Evolutionary conservation across 331 rosid species (phyloP).

Genomic region (Pyrus hybrid): DNA sequence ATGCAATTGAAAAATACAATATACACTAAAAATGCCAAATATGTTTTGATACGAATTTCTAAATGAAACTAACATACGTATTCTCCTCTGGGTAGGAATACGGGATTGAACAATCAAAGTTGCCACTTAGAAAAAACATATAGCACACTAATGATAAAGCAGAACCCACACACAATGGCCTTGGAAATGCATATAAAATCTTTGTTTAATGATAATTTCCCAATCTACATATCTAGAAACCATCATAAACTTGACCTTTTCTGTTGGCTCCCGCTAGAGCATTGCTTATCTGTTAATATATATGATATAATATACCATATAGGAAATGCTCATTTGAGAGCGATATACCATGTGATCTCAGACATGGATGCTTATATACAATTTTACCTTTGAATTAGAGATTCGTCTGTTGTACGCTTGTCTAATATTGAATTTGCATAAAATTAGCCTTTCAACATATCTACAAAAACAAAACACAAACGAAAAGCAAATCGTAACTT

Average conservation of each 20-base stretch:
- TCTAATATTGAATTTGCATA: slow-evolving; percentile 91
- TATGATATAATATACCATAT: neutral
- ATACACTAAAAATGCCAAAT: too few relatives aligned
- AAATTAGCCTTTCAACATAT: slow-evolving; percentile 81
- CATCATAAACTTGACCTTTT: neutral
- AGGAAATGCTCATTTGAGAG: too few relatives aligned
- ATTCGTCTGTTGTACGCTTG: slow-evolving; percentile 68
- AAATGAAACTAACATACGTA: too few relatives aligned
- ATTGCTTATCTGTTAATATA: slow-evolving; percentile 35
- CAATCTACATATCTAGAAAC: neutral
- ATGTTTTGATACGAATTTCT: too few relatives aligned
- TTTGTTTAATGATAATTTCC: neutral
- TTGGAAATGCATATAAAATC: too few relatives aligned
- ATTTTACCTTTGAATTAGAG: slow-evolving; percentile 63
- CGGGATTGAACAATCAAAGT: neutral
- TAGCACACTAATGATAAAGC: neutral
- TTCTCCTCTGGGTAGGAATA: too few relatives aligned
- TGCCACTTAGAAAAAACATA: neutral
- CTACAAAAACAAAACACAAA: slow-evolving; percentile 32
- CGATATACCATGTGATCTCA: too few relatives aligned
- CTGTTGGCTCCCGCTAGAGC: slow-evolving; percentile 44
- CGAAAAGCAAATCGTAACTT: too few relatives aligned
- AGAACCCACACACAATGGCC: neutral
- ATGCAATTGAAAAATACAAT: too few relatives aligned
- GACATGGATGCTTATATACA: too few relatives aligned